phyloP scores from a whole-genome alignment of 139 green algal species.

The Astrephomene gubernaculifera region DNA sequence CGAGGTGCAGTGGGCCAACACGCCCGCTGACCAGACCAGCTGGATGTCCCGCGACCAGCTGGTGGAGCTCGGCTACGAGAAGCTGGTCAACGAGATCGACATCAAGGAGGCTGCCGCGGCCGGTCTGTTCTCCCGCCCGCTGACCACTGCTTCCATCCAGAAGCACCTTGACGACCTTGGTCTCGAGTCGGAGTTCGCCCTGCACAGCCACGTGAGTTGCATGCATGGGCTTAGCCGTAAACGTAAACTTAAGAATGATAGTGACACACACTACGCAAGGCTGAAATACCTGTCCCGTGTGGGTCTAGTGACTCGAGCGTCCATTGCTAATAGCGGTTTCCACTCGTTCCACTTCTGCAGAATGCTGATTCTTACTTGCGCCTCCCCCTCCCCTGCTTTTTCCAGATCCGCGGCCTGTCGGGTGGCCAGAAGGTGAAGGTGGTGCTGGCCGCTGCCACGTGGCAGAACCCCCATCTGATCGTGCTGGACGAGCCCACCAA shows the following conservation, averaged over 20 bases:
- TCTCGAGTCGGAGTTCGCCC: conserved; percentile 91
- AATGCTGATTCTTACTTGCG: not conserved
- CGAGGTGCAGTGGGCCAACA: conserved; percentile 75
- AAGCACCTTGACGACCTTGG: conserved; percentile 92
- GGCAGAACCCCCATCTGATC: conserved; percentile 89
- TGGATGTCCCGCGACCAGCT: conserved; percentile 76
- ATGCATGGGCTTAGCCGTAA: too few relatives aligned
- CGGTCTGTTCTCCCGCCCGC: conserved; percentile 86
- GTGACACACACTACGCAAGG: too few relatives aligned
- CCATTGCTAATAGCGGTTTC: too few relatives aligned
- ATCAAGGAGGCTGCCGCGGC: conserved; percentile 87
- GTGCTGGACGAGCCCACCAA: conserved; percentile 94
- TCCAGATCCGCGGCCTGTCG: conserved; percentile 86
- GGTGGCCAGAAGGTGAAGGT: conserved; percentile 89
- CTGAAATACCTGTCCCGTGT: too few relatives aligned
- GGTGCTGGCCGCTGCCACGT: conserved; percentile 83
- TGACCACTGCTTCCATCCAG: conserved; percentile 87
- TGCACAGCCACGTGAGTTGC: conserved; percentile 72
- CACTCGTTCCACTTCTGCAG: too few relatives aligned
- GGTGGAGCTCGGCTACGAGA: conserved; percentile 72
- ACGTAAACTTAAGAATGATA: too few relatives aligned
- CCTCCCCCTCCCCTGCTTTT: not conserved
- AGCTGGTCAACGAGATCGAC: conserved; percentile 92
- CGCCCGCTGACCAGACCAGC: conserved; percentile 67
- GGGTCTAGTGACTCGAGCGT: too few relatives aligned